These are phyloP conservation scores for Pichia membranifaciens DNA, from an alignment of 805 yeast species.

Conservation along the genomic window DNA sequence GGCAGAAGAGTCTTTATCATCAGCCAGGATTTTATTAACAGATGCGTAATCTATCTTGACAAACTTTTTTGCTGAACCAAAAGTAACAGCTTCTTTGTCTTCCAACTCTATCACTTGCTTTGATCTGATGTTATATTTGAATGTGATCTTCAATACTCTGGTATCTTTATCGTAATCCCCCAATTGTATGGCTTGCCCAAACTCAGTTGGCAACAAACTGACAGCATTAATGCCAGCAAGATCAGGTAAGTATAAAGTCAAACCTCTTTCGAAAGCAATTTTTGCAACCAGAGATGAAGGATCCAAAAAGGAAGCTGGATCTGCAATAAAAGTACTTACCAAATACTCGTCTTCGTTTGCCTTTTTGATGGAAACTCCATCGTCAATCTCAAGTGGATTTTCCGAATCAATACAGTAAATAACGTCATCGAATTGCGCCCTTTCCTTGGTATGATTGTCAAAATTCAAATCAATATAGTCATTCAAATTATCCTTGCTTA, in stretches of 20 bases:
- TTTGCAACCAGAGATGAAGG: constrained; percentile 36
- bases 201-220: constrained; percentile 60
- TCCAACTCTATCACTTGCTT: constrained; percentile 15
- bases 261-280: constrained; percentile 54
- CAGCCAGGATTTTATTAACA: constrained; percentile 48
- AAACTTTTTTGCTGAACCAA: constrained; percentile 41
- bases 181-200: constrained; percentile 38
- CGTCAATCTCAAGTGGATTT: constrained; percentile 87
- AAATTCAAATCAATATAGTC: constrained; percentile 15
- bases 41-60: constrained; percentile 55
- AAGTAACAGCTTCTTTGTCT: constrained; percentile 30
- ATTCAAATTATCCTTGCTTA: constrained; percentile 19
- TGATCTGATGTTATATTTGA: constrained; percentile 26
- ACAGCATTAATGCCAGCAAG: constrained; percentile 38
- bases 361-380: constrained; percentile 64
- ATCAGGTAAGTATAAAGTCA: constrained; percentile 66
- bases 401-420: constrained; percentile 81
- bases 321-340: constrained; percentile 75
- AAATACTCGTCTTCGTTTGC: constrained; percentile 30
- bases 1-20: constrained; percentile 9
- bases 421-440: constrained; percentile 39
- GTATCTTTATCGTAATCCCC: constrained; percentile 41
- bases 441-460: constrained; percentile 17
- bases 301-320: constrained; percentile 66
- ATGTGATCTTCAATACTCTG: constrained; percentile 42